phyloP scores from a whole-genome alignment of 2,329 filamentous ascomycete genomes.

The Monilinia aucupariae region DNA sequence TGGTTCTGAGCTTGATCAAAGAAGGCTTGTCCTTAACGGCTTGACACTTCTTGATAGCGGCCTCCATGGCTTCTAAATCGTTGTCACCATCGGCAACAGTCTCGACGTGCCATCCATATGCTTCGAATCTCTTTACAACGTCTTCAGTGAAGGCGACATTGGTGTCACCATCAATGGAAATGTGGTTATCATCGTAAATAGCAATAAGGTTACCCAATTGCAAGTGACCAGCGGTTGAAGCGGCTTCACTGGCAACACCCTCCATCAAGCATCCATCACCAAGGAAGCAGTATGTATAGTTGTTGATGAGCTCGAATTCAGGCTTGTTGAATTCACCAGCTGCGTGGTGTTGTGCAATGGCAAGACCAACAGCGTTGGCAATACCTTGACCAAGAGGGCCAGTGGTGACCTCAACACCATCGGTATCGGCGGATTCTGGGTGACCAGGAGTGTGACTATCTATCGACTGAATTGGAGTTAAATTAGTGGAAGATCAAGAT shows the following conservation, averaged over 20 bases:
- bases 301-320: slow-evolving; percentile 83
- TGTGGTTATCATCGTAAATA: slow-evolving; percentile 98
- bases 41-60: slow-evolving; percentile 78
- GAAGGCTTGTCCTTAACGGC: slow-evolving; percentile 93
- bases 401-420: slow-evolving; percentile 95
- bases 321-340: slow-evolving; percentile 95
- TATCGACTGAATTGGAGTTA: slow-evolving; percentile 38
- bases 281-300: slow-evolving; percentile 96
- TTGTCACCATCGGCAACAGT: slow-evolving; percentile 81
- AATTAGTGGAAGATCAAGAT: slow-evolving; percentile 8
- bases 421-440: slow-evolving; percentile 93
- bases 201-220: slow-evolving; percentile 96
- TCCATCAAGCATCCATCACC: slow-evolving; percentile 99
- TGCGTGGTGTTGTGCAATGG: slow-evolving; percentile 91
- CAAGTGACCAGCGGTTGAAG: slow-evolving; percentile 87
- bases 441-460: slow-evolving; percentile 86
- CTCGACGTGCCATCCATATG: slow-evolving; percentile 93
- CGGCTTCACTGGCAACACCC: slow-evolving; percentile 90
- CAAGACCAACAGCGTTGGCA: slow-evolving; percentile 93
- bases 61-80: slow-evolving; percentile 82
- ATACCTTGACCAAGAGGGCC: slow-evolving; percentile 97
- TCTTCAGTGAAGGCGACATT: slow-evolving; percentile 97
- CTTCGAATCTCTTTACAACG: slow-evolving; percentile 86
- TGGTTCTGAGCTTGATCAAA: slow-evolving; percentile 94
- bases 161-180: slow-evolving; percentile 90